A percentile compares a stretch with the other conserved stretches of the same genome.
These are phyloP conservation scores for Zalaria sp. DNA, from an alignment of 2,329 filamentous ascomycete genomes.

Conservation along the genomic window DNA sequence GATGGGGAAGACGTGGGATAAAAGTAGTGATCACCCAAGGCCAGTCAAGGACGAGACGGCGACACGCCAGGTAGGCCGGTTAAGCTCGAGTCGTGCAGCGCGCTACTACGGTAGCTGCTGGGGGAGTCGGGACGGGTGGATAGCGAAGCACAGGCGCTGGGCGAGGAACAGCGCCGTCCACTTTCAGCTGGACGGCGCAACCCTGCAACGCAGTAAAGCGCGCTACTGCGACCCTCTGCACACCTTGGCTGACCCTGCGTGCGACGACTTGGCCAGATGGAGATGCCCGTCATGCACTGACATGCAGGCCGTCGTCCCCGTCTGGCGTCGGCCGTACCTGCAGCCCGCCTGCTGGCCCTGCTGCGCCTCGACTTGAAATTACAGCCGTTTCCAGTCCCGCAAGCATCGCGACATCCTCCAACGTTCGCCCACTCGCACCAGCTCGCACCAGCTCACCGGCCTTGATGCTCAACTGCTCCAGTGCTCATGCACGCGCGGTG, in stretches of 20 bases:
- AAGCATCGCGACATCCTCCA: no score
- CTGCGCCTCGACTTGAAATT: neutral
- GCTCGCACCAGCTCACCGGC: no score
- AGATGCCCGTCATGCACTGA: no score
- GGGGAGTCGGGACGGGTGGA: conserved; percentile 8
- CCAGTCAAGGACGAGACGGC: conserved; percentile 6
- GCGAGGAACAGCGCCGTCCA: neutral
- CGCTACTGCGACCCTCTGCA: no score
- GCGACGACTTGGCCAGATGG: no score
- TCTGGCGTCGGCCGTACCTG: neutral
- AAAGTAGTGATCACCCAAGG: conserved; percentile 10
- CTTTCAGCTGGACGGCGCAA: neutral
- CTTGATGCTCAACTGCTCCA: no score
- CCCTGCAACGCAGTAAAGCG: neutral
- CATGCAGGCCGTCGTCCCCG: no score
- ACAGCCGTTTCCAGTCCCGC: neutral
- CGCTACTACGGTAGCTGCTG: conserved; percentile 4
- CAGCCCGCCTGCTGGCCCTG: neutral
- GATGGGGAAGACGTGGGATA: conserved; percentile 11
- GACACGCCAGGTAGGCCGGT: conserved; percentile 4
- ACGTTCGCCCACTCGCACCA: no score
- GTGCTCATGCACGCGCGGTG: no score
- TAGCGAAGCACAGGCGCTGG: conserved; percentile 5
- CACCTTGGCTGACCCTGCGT: no score
- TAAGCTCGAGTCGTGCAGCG: neutral